These are phyloP conservation scores for Fagopyrum esculentum DNA, from an alignment of 148 eudicot species.

Conservation along the genomic window DNA sequence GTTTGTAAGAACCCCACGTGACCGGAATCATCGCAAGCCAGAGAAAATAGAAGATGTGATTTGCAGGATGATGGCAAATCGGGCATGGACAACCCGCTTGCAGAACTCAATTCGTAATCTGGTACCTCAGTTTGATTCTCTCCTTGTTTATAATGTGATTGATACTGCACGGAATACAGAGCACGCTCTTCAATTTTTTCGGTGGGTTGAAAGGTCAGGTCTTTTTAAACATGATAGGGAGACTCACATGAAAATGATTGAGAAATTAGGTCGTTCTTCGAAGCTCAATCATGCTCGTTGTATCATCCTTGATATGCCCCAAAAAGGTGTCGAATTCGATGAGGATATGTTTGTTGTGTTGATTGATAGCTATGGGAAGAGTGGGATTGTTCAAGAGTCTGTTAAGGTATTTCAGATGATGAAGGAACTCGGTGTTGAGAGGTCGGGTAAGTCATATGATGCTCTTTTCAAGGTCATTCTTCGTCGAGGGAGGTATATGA, in stretches of 20 bases:
- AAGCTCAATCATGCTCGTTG: constrained; percentile 87
- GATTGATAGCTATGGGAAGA: constrained; percentile 73
- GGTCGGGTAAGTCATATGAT: constrained; percentile 59
- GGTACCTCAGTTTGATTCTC: constrained; percentile 57
- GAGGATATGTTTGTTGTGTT: constrained; percentile 80
- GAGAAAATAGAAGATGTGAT: constrained; percentile 64
- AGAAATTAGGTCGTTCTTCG: constrained; percentile 52
- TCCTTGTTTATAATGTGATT: constrained; percentile 59
- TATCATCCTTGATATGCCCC: constrained; percentile 74
- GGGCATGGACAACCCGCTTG: constrained; percentile 89
- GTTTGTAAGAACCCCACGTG: constrained; percentile 25
- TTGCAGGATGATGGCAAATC: constrained; percentile 82
- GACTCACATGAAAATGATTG: constrained; percentile 64
- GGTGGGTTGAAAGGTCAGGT: constrained; percentile 80
- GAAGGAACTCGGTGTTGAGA: constrained; percentile 65
- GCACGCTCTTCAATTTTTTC: constrained; percentile 79
- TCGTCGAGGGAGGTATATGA: constrained; percentile 82
- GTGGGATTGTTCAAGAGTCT: constrained; percentile 82
- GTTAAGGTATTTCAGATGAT: constrained; percentile 70
- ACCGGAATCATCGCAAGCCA: constrained; percentile 37
- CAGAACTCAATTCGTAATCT: constrained; percentile 77
- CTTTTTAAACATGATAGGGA: constrained; percentile 50
- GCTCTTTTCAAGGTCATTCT: constrained; percentile 69
- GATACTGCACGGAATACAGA: constrained; percentile 49
- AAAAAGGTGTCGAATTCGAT: constrained; percentile 59